Conservation (phyloP, 2,329 filamentous ascomycete genomes). For the Ceratocystis colombiana region DNA sequence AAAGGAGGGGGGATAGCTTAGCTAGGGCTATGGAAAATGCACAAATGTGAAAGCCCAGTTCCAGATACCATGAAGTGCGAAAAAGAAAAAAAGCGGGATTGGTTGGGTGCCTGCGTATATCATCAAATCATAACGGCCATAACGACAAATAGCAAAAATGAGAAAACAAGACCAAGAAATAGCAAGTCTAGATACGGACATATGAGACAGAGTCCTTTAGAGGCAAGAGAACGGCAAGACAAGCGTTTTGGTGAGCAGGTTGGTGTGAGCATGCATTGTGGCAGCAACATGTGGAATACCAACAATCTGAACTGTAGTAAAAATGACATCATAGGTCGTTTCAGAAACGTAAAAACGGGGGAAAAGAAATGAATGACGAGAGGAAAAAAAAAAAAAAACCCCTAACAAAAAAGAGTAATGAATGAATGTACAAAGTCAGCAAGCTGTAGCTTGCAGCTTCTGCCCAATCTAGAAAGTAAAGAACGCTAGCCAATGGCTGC, state of each 20-base stretch:
- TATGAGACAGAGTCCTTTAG: background rate
- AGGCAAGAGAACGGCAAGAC: background rate
- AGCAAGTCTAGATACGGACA: background rate
- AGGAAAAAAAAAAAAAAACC: background rate
- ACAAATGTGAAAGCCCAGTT: background rate
- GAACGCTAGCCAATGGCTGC: background rate
- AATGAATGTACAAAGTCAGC: background rate
- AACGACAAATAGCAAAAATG: background rate
- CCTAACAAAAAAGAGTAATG: too few species aligned
- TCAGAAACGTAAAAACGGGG: background rate
- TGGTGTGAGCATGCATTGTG: background rate
- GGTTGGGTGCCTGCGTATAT: background rate
- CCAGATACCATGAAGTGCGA: background rate
- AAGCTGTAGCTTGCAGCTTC: background rate
- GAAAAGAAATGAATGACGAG: background rate
- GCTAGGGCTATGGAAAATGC: background rate
- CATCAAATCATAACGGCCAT: background rate
- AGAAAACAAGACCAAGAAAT: conserved; percentile 1
- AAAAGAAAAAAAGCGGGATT: background rate
- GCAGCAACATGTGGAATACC: background rate
- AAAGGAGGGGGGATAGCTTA: background rate
- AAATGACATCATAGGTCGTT: background rate
- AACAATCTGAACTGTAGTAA: background rate
- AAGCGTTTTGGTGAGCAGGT: background rate
- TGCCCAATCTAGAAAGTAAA: too few species aligned